Base-by-base conservation (phyloP, 371 early-diverging fungal species). In the Actinomortierella wolfii region DNA sequence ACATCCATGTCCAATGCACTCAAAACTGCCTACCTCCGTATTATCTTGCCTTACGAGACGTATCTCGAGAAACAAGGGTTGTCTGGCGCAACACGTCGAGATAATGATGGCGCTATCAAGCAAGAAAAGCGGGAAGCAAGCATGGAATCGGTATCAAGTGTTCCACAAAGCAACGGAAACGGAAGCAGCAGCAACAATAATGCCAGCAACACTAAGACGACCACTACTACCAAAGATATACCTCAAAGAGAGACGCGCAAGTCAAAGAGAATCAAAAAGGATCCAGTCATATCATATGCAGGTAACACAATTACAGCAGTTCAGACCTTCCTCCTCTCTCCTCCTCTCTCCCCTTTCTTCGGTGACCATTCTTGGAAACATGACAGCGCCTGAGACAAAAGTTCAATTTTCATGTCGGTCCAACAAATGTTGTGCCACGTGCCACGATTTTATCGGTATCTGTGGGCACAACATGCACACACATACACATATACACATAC, bases 1-100 rank as follows among this genome's bases (percentile, higher is more conserved):
- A 92, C 94, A 0, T 89, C 91, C 41, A 86, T 93, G 82, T 88
- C 95, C n/a, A 88, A 91, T 62, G 86, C 87, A 20, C 82, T 95
- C 29, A 95, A 94, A 75, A 79, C 81, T 11, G 84, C 90, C 26
- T 96, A 94, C 61, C 58, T 77, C 23, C 88, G 88, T 44, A 88
- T 92, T 55, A 87, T 97, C 28, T 76, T 87, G 42, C 98, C 98
- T 6, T 96, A 89, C 71, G 97, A 97, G 70, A 79, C 83, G 20
- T 95, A 90, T 77, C 71, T 92, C 18, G 79, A 52, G n/a, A 76
- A 76, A 44, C 69, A 76, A 40, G 61, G 56, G 3, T 49, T 29
- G 20, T 54, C 76, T n/a, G 17, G 53, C 14, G 54, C 39, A 45
- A 51, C 56, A 24, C 57, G 18, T 28, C 56, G n/a, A 51, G 57